Conservation (phyloP, 2,329 filamentous ascomycete species). For the Monosporascus sp. region DNA sequence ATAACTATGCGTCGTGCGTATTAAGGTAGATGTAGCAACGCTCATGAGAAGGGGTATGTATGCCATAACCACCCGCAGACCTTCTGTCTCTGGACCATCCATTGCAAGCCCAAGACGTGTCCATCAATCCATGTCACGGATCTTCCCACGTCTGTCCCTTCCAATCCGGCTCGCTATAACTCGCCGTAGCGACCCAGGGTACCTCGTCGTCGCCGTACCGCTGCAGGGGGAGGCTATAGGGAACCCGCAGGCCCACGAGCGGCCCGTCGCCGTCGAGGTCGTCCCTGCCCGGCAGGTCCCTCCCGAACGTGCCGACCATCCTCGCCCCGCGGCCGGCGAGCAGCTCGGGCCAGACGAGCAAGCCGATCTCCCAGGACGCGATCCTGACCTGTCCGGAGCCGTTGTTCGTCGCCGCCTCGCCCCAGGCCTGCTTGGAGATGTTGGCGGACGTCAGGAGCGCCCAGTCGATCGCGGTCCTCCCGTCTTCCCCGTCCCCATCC, state of each 20-base stretch:
- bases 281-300: constrained; percentile 43
- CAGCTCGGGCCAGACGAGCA: constrained; percentile 72
- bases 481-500: not conserved
- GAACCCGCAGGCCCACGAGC: constrained; percentile 67
- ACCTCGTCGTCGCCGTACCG: constrained; percentile 57
- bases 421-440: constrained; percentile 85
- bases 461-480: constrained; percentile 63
- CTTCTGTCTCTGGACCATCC: too few species aligned
- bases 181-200: constrained; percentile 70
- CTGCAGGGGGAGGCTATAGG: constrained; percentile 74
- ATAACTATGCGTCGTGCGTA: too few species aligned
- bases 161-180: constrained; percentile 58
- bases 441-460: constrained; percentile 88
- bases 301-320: constrained; percentile 67
- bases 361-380: constrained; percentile 78
- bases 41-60: too few species aligned
- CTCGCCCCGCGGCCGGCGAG: constrained; percentile 35
- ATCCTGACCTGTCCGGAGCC: constrained; percentile 59
- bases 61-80: too few species aligned
- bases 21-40: too few species aligned
- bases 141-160: constrained; percentile 37
- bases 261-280: constrained; percentile 18
- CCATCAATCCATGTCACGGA: not conserved
- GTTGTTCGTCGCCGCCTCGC: constrained; percentile 49
- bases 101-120: too few species aligned